Evolutionary conservation across 495 filamentous ascomycete species (phyloP).

Genomic region (Penicilliopsis zonata): DNA sequence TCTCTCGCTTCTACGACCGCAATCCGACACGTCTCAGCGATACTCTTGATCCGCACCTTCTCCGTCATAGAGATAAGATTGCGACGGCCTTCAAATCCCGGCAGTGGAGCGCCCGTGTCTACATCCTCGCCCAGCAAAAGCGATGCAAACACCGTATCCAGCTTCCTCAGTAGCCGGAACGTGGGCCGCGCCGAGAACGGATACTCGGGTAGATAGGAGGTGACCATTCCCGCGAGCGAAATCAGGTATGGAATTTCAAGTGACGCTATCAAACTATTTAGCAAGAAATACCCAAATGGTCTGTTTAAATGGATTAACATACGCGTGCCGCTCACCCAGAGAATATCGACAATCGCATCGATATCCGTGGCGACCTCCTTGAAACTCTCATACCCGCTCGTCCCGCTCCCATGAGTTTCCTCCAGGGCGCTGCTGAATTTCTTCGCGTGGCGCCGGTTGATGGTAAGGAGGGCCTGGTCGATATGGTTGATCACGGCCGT

Average conservation of each 20-base stretch:
- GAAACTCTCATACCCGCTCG: conserved; percentile 56
- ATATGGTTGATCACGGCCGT: conserved; percentile 60
- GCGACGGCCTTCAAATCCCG: conserved; percentile 45
- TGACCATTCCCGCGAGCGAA: conserved; percentile 57
- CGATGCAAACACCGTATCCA: conserved; percentile 66
- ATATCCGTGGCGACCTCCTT: conserved; percentile 57
- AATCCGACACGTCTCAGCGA: conserved; percentile 59
- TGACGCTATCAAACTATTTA: conserved; percentile 37
- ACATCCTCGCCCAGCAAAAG: conserved; percentile 55
- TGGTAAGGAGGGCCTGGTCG: conserved; percentile 45
- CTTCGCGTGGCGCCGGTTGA: conserved; percentile 64
- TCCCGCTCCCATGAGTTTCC: conserved; percentile 28
- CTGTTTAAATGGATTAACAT: too few relatives aligned
- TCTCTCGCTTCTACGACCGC: conserved; percentile 43
- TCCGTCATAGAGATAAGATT: conserved; percentile 49
- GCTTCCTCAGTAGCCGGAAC: conserved; percentile 57
- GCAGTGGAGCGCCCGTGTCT: conserved; percentile 49
- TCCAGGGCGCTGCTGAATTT: conserved; percentile 48
- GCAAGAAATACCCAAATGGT: neutral
- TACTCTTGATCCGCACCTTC: conserved; percentile 69
- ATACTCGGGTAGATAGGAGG: conserved; percentile 53
- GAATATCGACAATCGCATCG: conserved; percentile 56
- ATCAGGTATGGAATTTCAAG: conserved; percentile 79
- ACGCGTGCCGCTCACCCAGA: conserved; percentile 81
- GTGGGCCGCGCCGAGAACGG: conserved; percentile 51